Evolutionary conservation across 805 yeast genomes (phyloP), one percentile per base, ranked within the genome.

Genomic region (Zygosaccharomyces pseudorouxii): DNA sequence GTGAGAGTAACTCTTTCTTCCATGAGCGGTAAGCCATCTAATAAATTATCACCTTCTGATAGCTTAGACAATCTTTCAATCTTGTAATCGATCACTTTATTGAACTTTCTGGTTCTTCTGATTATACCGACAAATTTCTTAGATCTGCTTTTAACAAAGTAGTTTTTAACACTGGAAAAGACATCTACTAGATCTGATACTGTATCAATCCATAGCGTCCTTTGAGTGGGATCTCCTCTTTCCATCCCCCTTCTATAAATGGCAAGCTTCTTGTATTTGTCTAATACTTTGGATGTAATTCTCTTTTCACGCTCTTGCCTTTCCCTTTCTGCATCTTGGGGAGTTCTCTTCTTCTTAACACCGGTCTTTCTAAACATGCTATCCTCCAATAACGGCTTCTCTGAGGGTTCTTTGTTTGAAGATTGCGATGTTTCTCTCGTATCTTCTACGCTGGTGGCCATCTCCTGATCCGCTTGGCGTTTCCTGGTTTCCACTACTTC

Each of bases 181-280:
- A 86, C 80, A 59, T 89, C 95, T 37, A 92, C 80, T 44, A 93
- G 73, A 55, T 86, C 95, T 2, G 87, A 78, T 0, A 92, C 96
- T 4, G 82, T 71, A 51, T 88, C 87, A 55, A 87, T 76, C 98
- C 98, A 93, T 1, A 87, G 78, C 6, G 76, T 72, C 2, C 81
- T 76, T 0, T 93, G 86, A n/a, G 79, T 80, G 12, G 65, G 68
- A 53, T 82, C 84, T 3, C 76, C 79, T 3, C 63, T 56, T 37
- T 71, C 75, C 35, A 81, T 54, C 2, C 79, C 79, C 0, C 69
- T 69, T 29, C 73, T 70, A 44, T 84, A 73, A 46, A 83, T 71
- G 16, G 73, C 69, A 63, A 85, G 70, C 52, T 84, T 71, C 11
- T 75, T 73, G 58, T 70, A 80, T 50, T 77, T 81, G 46, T 79